phyloP scores from a whole-genome alignment of 2,329 filamentous ascomycete species.

The Fusarium virguliforme region DNA sequence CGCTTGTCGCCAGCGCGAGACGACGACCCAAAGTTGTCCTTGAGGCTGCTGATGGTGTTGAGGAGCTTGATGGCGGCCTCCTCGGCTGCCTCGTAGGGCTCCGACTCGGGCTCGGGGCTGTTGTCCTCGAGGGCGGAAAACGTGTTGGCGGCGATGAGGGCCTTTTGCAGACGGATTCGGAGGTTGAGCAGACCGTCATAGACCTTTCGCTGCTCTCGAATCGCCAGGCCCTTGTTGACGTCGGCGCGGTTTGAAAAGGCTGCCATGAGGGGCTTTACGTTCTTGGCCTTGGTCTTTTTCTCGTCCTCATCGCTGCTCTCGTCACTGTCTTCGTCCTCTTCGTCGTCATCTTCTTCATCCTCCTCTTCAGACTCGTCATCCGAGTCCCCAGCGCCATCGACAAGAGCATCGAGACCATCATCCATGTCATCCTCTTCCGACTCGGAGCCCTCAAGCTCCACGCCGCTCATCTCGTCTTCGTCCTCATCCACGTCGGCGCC shows the following conservation, averaged over 20 bases:
- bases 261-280: slow-evolving; percentile 56
- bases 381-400: slow-evolving; percentile 53
- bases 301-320: slow-evolving; percentile 56
- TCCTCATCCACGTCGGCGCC: slow-evolving; percentile 55
- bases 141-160: slow-evolving; percentile 85
- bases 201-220: slow-evolving; percentile 86
- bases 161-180: slow-evolving; percentile 94
- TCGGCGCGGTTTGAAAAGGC: slow-evolving; percentile 65
- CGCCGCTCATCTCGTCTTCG: slow-evolving; percentile 55
- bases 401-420: slow-evolving; percentile 57
- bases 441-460: slow-evolving; percentile 58
- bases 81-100: slow-evolving; percentile 83
- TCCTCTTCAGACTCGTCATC: slow-evolving; percentile 57
- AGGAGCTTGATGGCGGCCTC: slow-evolving; percentile 88
- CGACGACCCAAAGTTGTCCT: slow-evolving; percentile 71
- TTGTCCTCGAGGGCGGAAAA: slow-evolving; percentile 67
- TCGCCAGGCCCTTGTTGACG: slow-evolving; percentile 86
- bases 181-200: slow-evolving; percentile 93
- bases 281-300: slow-evolving; percentile 47
- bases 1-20: slow-evolving; percentile 73
- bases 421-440: slow-evolving; percentile 59
- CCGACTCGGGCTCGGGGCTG: slow-evolving; percentile 57
- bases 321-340: slow-evolving; percentile 57
- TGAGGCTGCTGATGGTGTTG: slow-evolving; percentile 82
- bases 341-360: slow-evolving; percentile 56